A percentile compares a stretch with the other conserved stretches of the same genome.
These are phyloP conservation scores for Scheffersomyces segobiensis DNA, from an alignment of 1,139 yeast genomes.

Conservation along the genomic window DNA sequence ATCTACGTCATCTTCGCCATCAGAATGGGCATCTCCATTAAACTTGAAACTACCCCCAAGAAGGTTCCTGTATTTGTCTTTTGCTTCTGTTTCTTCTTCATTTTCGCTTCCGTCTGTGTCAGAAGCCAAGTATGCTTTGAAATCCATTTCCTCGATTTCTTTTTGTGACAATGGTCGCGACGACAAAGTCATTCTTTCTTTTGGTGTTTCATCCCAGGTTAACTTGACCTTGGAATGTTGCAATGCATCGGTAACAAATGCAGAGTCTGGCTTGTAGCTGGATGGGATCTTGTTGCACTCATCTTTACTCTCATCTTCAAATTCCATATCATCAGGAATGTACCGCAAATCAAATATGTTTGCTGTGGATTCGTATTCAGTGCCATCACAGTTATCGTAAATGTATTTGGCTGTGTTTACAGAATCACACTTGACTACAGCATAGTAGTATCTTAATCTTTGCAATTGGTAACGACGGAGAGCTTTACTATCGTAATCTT, in stretches of 20 bases:
- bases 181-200: conserved; percentile 78
- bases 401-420: conserved; percentile 71
- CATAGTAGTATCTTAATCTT: conserved; percentile 85
- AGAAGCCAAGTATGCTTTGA: conserved; percentile 91
- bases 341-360: conserved; percentile 90
- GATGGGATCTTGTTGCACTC: conserved; percentile 70
- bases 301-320: conserved; percentile 77
- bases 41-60: conserved; percentile 49
- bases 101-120: conserved; percentile 63
- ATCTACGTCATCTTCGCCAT: conserved; percentile 70
- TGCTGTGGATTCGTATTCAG: conserved; percentile 95
- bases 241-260: conserved; percentile 87
- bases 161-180: conserved; percentile 82
- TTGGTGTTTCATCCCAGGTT: conserved; percentile 98
- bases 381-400: conserved; percentile 86
- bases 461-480: conserved; percentile 77
- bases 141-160: conserved; percentile 95
- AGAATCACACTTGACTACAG: conserved; percentile 84
- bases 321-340: conserved; percentile 88
- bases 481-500: conserved; percentile 70
- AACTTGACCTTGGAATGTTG: conserved; percentile 91
- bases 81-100: conserved; percentile 38
- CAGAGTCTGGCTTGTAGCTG: conserved; percentile 73
- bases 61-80: conserved; percentile 65
- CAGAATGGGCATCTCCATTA: conserved; percentile 29